phyloP scores from a whole-genome alignment of 164 flowering plant genomes.

The Magnolia officinalis region DNA sequence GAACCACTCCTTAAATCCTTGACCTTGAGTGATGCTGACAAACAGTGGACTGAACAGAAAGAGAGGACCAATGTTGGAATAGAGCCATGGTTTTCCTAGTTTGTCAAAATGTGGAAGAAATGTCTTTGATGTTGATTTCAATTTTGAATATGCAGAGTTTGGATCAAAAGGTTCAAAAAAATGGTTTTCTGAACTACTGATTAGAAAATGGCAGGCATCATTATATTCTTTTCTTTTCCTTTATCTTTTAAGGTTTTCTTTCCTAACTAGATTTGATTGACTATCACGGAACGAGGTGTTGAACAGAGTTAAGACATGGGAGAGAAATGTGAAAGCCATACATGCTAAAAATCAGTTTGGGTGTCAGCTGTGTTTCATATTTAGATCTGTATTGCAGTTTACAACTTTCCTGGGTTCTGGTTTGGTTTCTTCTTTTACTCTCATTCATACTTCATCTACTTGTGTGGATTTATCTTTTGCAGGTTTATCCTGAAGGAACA shows the following conservation, averaged over 20 bases:
- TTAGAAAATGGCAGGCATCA: too few relatives aligned
- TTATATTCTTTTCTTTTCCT: too few relatives aligned
- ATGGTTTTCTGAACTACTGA: too few relatives aligned
- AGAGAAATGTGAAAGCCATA: background rate
- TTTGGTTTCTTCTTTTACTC: background rate
- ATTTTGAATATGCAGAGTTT: background rate
- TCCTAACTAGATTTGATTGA: background rate
- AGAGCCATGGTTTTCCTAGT: background rate
- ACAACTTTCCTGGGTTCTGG: background rate
- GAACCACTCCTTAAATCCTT: too few relatives aligned
- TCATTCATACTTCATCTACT: background rate
- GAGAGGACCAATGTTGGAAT: background rate
- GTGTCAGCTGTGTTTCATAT: too few relatives aligned
- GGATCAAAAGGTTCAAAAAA: too few relatives aligned
- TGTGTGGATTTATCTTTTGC: slow-evolving; percentile 9
- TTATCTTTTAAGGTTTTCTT: background rate
- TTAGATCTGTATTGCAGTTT: background rate
- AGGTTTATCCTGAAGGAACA: slow-evolving; percentile 87
- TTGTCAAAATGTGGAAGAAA: background rate
- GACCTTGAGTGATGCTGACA: too few relatives aligned
- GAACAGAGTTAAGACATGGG: background rate
- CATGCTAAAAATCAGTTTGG: too few relatives aligned
- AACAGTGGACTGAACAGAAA: background rate
- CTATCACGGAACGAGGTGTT: background rate
- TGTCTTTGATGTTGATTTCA: background rate